Percentiles rank a stretch among this genome's conserved stretches.
Conservation (phyloP, 2,329 filamentous ascomycete species). For the Trichoderma gracile region DNA sequence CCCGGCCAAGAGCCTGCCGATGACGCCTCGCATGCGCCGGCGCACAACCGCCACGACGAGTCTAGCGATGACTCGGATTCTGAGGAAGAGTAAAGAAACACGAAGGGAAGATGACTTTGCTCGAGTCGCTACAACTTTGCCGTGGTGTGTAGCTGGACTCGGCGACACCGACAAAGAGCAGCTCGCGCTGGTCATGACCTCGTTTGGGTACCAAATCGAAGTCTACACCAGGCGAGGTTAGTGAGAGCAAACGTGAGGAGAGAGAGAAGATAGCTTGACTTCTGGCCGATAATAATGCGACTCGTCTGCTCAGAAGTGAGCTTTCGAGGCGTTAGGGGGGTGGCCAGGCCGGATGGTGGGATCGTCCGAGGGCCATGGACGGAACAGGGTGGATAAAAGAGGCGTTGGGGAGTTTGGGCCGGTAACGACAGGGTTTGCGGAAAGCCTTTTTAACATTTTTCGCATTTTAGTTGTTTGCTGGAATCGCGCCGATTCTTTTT, state of each 20-base stretch:
- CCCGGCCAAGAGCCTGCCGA: conserved; percentile 39
- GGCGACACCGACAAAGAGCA: background rate
- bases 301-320: conserved; percentile 6
- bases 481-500: conserved; percentile 14
- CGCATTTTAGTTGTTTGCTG: conserved; percentile 6
- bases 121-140: background rate
- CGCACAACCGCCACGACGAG: conserved; percentile 35
- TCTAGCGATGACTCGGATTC: conserved; percentile 50
- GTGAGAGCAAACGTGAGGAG: background rate
- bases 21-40: conserved; percentile 33
- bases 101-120: background rate
- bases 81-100: conserved; percentile 46
- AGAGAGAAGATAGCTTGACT: background rate
- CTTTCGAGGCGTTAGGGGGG: no score
- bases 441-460: no score
- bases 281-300: conserved; percentile 7
- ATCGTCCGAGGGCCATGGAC: conserved; percentile 1
- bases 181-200: conserved; percentile 2
- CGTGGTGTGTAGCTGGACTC: background rate
- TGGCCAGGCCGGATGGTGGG: conserved; percentile 5
- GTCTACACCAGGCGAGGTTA: background rate
- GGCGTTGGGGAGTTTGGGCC: conserved; percentile 28
- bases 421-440: conserved; percentile 22
- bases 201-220: conserved; percentile 3
- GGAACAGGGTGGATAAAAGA: conserved; percentile 18